These are phyloP conservation scores for Zymoseptoria crescenta DNA, from an alignment of 2,329 filamentous ascomycete genomes.

Conservation along the genomic window DNA sequence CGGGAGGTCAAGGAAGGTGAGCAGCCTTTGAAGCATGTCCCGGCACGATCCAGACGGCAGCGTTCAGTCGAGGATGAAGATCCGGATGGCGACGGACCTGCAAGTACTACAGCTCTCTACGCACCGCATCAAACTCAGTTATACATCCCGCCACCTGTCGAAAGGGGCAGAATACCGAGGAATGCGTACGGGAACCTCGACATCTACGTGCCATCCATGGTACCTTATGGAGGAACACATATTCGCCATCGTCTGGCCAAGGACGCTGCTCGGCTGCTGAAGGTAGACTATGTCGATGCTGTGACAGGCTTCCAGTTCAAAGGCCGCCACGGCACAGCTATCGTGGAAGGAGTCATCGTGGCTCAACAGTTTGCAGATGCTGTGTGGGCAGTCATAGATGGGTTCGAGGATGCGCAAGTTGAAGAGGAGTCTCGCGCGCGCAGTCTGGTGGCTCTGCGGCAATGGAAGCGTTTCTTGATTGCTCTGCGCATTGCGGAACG, in stretches of 20 bases:
- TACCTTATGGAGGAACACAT: constrained; percentile 53
- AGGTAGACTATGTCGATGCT: constrained; percentile 80
- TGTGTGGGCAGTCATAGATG: constrained; percentile 59
- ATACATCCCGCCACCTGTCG: constrained; percentile 69
- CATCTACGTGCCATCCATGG: constrained; percentile 56
- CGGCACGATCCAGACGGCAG: constrained; percentile 22
- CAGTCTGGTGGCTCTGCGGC: constrained; percentile 42
- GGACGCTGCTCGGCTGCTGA: constrained; percentile 65
- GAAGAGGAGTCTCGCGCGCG: constrained; percentile 53
- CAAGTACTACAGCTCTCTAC: constrained; percentile 51
- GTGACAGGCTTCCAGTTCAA: constrained; percentile 85
- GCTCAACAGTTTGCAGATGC: constrained; percentile 65
- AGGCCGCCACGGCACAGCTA: constrained; percentile 75
- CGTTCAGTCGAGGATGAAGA: constrained; percentile 23
- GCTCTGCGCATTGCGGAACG: constrained; percentile 64
- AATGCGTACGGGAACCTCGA: constrained; percentile 58
- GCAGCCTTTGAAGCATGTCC: constrained; percentile 67
- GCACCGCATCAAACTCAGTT: constrained; percentile 56
- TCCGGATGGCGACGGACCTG: constrained; percentile 33
- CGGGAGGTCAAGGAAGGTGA: constrained; percentile 70
- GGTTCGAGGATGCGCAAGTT: constrained; percentile 57
- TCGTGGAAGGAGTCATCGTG: constrained; percentile 70
- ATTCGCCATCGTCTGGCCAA: constrained; percentile 52
- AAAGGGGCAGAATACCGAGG: constrained; percentile 59
- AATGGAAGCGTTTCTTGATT: constrained; percentile 54